Conservation (phyloP, 176 grass and related monocot genomes). For the Hyparrhenia diplandra region DNA sequence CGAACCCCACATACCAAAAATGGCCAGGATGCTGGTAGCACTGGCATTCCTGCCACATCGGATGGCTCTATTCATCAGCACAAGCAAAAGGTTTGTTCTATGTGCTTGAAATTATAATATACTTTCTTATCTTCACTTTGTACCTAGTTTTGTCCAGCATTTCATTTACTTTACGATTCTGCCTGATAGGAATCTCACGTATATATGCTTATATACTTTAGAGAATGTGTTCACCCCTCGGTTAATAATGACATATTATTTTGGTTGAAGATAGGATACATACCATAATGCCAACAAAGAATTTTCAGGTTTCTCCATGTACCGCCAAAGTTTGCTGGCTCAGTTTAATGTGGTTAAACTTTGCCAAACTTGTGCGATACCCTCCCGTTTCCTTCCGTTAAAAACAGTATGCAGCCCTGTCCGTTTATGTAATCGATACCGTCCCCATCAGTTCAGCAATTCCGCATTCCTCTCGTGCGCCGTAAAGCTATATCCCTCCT, state of each 20-base stretch:
- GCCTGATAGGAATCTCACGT: background rate
- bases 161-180: background rate
- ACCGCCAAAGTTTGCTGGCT: background rate
- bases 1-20: conserved; percentile 50
- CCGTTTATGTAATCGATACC: background rate
- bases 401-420: background rate
- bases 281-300: background rate
- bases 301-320: background rate
- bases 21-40: conserved; percentile 16
- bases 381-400: background rate
- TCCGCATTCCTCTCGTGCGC: background rate
- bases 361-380: background rate
- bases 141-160: background rate
- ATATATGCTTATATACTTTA: background rate
- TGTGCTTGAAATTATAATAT: conserved; percentile 1
- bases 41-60: background rate
- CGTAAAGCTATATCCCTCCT: background rate
- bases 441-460: background rate
- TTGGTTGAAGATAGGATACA: background rate
- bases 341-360: background rate
- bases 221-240: background rate
- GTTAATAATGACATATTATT: conserved; percentile 14
- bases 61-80: conserved; percentile 34
- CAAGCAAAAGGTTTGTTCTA: conserved; percentile 63
- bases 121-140: background rate